Conservation (phyloP, 495 filamentous ascomycete genomes). For the Tuber microsphaerosporum region DNA sequence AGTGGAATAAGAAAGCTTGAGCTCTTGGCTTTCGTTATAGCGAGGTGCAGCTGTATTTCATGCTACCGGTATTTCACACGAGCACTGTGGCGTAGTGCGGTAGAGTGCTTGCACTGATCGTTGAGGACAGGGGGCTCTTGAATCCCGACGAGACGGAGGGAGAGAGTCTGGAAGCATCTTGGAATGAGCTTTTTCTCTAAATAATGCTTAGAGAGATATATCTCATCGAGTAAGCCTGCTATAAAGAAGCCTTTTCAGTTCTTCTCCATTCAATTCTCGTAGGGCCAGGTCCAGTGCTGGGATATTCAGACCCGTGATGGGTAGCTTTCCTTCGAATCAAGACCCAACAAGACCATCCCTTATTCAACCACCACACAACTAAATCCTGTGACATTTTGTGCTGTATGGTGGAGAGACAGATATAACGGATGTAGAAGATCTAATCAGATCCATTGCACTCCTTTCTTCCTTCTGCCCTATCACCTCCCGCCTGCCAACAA, state of each 20-base stretch:
- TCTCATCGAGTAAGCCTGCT: not conserved
- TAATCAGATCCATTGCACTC: not conserved
- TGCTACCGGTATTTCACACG: not conserved
- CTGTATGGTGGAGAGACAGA: not conserved
- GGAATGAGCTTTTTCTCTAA: not conserved
- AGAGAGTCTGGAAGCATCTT: not conserved
- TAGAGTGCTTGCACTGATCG: not conserved
- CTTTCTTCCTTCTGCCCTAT: not conserved
- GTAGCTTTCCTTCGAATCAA: not conserved
- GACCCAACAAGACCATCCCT: not conserved
- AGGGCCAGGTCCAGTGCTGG: not conserved
- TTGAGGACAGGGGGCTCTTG: not conserved
- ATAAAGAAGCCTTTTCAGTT: not conserved
- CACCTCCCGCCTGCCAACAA: not conserved
- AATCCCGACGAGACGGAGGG: not conserved
- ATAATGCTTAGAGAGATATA: not conserved
- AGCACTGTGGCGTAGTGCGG: not conserved
- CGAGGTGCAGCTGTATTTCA: not conserved
- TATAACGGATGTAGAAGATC: no score
- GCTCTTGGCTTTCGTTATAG: not conserved
- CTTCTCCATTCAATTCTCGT: not conserved
- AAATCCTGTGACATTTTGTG: not conserved
- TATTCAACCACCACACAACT: not conserved
- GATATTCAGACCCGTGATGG: not conserved
- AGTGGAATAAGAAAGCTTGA: not conserved